Evolutionary conservation across 306 rosid genomes (phyloP).

Genomic region (Erythrophleum fordii): DNA sequence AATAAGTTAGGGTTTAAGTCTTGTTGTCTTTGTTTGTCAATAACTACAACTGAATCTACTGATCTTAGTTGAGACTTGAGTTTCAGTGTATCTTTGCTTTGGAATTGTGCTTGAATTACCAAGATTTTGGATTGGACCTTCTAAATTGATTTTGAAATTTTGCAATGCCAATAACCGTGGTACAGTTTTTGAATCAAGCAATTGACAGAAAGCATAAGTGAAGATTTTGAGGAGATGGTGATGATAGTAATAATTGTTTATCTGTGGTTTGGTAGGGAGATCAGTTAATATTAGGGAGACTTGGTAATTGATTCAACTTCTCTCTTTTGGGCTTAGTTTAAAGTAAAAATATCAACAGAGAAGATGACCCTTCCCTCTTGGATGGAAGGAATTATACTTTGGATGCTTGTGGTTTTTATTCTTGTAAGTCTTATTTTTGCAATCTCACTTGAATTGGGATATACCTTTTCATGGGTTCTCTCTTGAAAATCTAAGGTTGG

Average conservation of each 20-base stretch:
- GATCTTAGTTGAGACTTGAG: background rate
- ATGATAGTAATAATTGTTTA: background rate
- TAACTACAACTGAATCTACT: background rate
- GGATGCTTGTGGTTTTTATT: background rate
- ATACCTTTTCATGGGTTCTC: slow-evolving; percentile 17
- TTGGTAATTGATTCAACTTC: background rate
- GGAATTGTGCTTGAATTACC: background rate
- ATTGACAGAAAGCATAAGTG: background rate
- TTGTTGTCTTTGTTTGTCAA: background rate
- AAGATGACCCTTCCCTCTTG: background rate
- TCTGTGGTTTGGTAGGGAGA: background rate
- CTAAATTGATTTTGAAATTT: background rate
- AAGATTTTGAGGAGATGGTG: background rate
- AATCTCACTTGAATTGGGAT: background rate
- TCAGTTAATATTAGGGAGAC: background rate
- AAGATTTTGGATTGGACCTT: background rate
- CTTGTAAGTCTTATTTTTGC: too few species aligned
- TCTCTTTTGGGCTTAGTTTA: background rate
- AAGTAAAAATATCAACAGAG: background rate
- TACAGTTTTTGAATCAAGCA: background rate
- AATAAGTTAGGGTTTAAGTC: background rate
- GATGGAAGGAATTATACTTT: background rate
- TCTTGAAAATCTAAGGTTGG: slow-evolving; percentile 18
- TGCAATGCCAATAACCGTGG: background rate
- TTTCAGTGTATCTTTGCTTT: background rate